A percentile compares a stretch with the other conserved stretches of the same genome.
phyloP scores from a whole-genome alignment of 495 filamentous ascomycete species.

The Emericellopsis terricola region DNA sequence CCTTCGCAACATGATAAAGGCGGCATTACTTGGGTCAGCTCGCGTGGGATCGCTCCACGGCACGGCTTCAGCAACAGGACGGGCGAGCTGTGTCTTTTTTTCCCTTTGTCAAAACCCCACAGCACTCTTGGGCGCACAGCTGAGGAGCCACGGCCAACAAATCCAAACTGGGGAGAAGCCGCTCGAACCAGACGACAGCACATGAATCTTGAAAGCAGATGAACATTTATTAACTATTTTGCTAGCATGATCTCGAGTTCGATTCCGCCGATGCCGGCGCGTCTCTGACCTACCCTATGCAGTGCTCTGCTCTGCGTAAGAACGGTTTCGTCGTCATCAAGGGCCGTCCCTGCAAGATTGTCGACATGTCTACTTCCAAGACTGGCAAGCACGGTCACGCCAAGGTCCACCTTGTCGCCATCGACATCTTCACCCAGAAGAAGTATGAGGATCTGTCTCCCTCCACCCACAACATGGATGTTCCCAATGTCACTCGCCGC shows the following conservation, averaged over 20 bases:
- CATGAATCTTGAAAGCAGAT: no score
- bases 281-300: slow-evolving; percentile 86
- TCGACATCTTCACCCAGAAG: slow-evolving; percentile 99
- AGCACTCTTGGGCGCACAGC: no score
- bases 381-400: slow-evolving; percentile 99
- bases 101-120: no score
- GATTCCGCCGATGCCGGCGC: slow-evolving; percentile 86
- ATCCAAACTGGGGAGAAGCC: no score
- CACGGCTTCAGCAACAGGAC: no score
- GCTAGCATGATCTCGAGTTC: slow-evolving; percentile 86
- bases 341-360: slow-evolving; percentile 96
- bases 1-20: no score
- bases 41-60: no score
- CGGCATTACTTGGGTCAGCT: no score
- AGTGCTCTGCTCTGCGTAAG: slow-evolving; percentile 98
- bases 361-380: slow-evolving; percentile 99
- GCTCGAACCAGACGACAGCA: no score
- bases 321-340: slow-evolving; percentile 97
- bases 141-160: no score
- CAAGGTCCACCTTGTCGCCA: slow-evolving; percentile 93
- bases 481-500: slow-evolving; percentile 73
- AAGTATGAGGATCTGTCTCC: slow-evolving; percentile 98
- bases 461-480: slow-evolving; percentile 99
- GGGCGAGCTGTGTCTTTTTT: no score
- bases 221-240: no score